Evolutionary conservation across 768 basidiomycete species (phyloP), one percentile per base, ranked within the genome.

Genomic region (Mycena indigotica): DNA sequence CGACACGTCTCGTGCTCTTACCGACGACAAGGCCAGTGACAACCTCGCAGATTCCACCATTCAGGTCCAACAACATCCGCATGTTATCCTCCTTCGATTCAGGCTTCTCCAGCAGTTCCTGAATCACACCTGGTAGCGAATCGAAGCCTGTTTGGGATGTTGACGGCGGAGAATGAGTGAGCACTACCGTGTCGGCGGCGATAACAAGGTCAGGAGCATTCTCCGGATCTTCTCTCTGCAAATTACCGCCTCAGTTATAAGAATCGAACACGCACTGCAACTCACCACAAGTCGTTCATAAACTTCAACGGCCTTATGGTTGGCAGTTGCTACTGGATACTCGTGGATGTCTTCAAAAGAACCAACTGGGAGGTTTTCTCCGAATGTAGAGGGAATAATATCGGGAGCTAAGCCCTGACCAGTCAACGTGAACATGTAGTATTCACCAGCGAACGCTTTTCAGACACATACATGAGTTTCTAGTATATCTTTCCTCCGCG

Each of bases 141-240:
- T 83, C 80, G 50, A 82, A 84, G 8, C 84, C 80, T 1, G 72
- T 72, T 52, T 82, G 80, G 12, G 86, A 81, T 2, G 84, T 82
- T 40, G 83, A 73, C 1, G 88, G 85, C 50, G 83, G 78, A 0
- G 83, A 80, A 64, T 89, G 90, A 3, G 87, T 89, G 39, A 99
- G 76, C n/a, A 98, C 94, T 15, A 99, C 87, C 0, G 97, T 98
- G 70, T 99, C 97, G 61, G 96, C 97, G 94, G 82, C 84, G 56
- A 93, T 91, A 28, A 94, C 91, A 15, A 94, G 78, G 71, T 92
- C 90, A 0, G 91, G 88, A 0, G 86, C 75, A 64, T 91, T 83
- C 4, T 89, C 87, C 1, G 85, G 83, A 52, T 86, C 72, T 30
- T 82, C 73, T 25, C 56, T 67, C 82, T 85, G 58, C 2, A 66